These are phyloP conservation scores for Phytophthora quininea DNA, from an alignment of 352 stramenopile genomes.

Conservation along the genomic window DNA sequence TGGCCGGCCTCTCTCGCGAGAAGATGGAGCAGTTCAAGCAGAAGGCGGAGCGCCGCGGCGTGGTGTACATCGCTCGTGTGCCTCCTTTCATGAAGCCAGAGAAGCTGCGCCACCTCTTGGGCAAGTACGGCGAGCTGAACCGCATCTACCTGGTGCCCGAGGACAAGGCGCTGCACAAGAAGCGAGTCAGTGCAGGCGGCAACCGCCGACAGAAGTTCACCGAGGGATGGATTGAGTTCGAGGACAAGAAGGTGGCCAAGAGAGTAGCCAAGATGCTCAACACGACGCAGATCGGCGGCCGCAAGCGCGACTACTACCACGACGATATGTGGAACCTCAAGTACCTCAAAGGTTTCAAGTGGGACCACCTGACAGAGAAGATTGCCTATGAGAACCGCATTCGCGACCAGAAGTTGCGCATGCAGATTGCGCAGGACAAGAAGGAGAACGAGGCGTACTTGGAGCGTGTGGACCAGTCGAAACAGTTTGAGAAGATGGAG, in stretches of 20 bases:
- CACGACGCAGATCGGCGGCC: conserved; percentile 91
- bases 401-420: conserved; percentile 83
- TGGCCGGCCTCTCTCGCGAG: conserved; percentile 40
- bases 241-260: conserved; percentile 97
- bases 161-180: conserved; percentile 93
- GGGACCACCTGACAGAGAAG: conserved; percentile 98
- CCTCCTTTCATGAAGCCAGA: conserved; percentile 97
- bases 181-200: conserved; percentile 86
- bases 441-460: conserved; percentile 90
- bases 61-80: conserved; percentile 95
- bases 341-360: conserved; percentile 99
- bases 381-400: conserved; percentile 92
- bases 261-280: conserved; percentile 94
- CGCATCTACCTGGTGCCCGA: conserved; percentile 98
- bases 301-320: conserved; percentile 96
- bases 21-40: conserved; percentile 66
- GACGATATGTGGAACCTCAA: conserved; percentile 99
- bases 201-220: conserved; percentile 92
- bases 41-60: conserved; percentile 50
- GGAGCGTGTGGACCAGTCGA: conserved; percentile 87
- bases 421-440: conserved; percentile 87
- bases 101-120: conserved; percentile 94
- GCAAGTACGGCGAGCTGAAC: conserved; percentile 93
- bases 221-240: conserved; percentile 99
- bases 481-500: conserved; percentile 87